Base-by-base conservation (phyloP, 1,139 yeast species). In the Insectozyma bohioensis region DNA sequence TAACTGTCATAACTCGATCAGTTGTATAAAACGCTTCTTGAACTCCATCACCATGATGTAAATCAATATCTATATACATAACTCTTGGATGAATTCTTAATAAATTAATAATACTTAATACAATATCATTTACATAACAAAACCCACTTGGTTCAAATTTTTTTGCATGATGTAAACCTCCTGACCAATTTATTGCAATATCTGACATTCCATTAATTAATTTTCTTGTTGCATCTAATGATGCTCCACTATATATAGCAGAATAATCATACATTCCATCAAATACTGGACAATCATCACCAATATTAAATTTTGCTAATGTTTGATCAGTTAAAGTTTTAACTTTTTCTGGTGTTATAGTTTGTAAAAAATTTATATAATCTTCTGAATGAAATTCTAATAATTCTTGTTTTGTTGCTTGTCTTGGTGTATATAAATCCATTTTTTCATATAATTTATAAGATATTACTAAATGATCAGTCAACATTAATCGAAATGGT, bases 1-100 rank as follows among this genome's bases (percentile, higher is more conserved):
- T 85, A 29, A 86, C 81, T 0, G 97, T 90, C 94, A 88, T 86
- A 17, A 92, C 98, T 38, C 98, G 65, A 57, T 92, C 97, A 1
- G 97, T 86, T 23, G 95, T 80, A 55, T 90, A 88, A 49, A 92
- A 92, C 1, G 97, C 97, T 58, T 92, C 97, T 55, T 92, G 97
- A 2, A 92, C 98, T 34, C 97, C 98, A 56, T 92, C 98, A 15
- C 98, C 98, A 54, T 92, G 98, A 56, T 92, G 98, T 16, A 92
- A 77, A 56, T 92, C 98, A 36, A 90, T 90, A 58, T 92, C 98
- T 36, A 92, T 87, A 54, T 92, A 92, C 51, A 92, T 66, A 4
- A 92, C 97, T 37, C 97, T 71, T 5, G 97, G 90, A 54, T 87
- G 95, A 42, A 84, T 84, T 41, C 97, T 69, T 45, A 92, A 67